phyloP scores from a whole-genome alignment of 768 basidiomycete species.

The Lentinus brumalis region DNA sequence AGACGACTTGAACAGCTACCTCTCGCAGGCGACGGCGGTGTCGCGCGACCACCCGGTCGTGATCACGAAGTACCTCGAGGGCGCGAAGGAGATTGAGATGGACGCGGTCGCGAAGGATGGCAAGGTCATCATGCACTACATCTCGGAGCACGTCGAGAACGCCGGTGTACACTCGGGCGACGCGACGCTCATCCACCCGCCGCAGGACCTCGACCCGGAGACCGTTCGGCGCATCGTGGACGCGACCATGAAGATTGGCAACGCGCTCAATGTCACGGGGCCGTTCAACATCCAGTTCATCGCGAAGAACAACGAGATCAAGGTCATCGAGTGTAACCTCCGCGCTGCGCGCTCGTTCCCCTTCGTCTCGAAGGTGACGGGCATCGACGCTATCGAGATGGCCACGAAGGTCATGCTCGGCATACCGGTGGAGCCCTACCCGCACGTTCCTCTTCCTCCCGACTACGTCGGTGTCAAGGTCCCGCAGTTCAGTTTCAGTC shows the following conservation, averaged over 20 bases:
- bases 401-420: conserved; percentile 99
- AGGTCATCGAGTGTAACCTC: conserved; percentile 99
- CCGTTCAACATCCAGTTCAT: conserved; percentile 99
- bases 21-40: conserved; percentile 93
- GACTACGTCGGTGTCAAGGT: conserved; percentile 99
- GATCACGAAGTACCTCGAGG: conserved; percentile 98
- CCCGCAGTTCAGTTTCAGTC: conserved; percentile 98
- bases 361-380: conserved; percentile 98
- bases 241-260: conserved; percentile 96
- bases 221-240: conserved; percentile 96
- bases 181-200: conserved; percentile 96
- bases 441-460: conserved; percentile 79
- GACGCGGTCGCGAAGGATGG: conserved; percentile 97
- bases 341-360: conserved; percentile 98
- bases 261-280: conserved; percentile 96
- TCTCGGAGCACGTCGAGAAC: conserved; percentile 99
- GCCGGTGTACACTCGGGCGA: conserved; percentile 99
- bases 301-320: conserved; percentile 99
- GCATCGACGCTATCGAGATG: conserved; percentile 97
- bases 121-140: conserved; percentile 99
- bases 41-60: conserved; percentile 97
- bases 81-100: conserved; percentile 99
- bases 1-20: conserved; percentile 88
- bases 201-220: conserved; percentile 96
- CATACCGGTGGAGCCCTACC: conserved; percentile 87